These are phyloP conservation scores for Fonsecaea monophora DNA, from an alignment of 2,329 filamentous ascomycete species.

Conservation along the genomic window DNA sequence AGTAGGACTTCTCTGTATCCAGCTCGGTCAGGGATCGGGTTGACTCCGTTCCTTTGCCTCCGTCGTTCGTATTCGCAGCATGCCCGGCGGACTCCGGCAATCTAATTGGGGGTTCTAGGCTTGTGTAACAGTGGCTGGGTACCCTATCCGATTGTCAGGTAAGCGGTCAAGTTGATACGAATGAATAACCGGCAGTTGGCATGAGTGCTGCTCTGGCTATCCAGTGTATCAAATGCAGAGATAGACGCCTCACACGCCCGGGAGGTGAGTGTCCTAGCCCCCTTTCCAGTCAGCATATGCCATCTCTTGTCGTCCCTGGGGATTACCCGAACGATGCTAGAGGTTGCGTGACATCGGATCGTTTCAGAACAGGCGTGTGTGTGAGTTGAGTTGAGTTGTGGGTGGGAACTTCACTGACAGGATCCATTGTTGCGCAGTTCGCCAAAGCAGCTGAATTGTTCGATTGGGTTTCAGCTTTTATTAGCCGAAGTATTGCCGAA, in stretches of 20 bases:
- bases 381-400: neutral
- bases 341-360: neutral
- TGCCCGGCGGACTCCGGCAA: constrained; percentile 1
- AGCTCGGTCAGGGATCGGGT: neutral
- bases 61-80: neutral
- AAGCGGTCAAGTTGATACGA: neutral
- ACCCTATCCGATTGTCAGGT: neutral
- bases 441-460: neutral
- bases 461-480: neutral
- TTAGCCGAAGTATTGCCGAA: neutral
- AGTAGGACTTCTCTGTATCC: neutral
- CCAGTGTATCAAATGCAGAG: neutral
- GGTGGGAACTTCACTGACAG: neutral
- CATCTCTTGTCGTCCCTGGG: neutral
- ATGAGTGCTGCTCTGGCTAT: neutral
- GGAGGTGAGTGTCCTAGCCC: neutral
- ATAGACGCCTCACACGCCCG: neutral
- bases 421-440: neutral
- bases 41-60: neutral
- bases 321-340: neutral
- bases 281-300: neutral
- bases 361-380: neutral
- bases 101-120: neutral
- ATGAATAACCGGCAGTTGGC: neutral
- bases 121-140: constrained; percentile 5